These are phyloP conservation scores for Colletotrichum costaricense DNA, from an alignment of 2,329 filamentous ascomycete genomes.

Conservation along the genomic window DNA sequence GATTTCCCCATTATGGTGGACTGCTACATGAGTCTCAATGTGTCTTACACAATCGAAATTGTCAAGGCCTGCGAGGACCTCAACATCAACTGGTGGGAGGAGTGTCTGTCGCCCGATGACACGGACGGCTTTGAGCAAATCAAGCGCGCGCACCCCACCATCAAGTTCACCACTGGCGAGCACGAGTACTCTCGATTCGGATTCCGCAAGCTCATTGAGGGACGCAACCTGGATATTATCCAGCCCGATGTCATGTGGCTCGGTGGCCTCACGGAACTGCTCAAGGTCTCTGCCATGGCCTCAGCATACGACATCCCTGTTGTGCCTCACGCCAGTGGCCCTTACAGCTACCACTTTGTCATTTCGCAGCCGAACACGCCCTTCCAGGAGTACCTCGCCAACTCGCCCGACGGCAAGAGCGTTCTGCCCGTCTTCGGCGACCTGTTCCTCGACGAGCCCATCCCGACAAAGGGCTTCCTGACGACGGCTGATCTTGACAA, in stretches of 20 bases:
- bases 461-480: conserved; percentile 84
- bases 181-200: conserved; percentile 96
- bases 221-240: conserved; percentile 91
- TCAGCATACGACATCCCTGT: conserved; percentile 95
- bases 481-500: conserved; percentile 84
- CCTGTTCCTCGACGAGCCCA: conserved; percentile 90
- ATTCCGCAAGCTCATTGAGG: conserved; percentile 93
- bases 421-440: conserved; percentile 94
- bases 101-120: conserved; percentile 91
- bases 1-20: conserved; percentile 96
- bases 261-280: conserved; percentile 89
- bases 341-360: conserved; percentile 97
- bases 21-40: conserved; percentile 97
- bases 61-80: conserved; percentile 85
- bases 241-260: conserved; percentile 99
- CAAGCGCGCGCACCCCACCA: conserved; percentile 88
- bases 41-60: conserved; percentile 91
- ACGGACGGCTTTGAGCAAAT: conserved; percentile 90
- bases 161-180: conserved; percentile 96
- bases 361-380: conserved; percentile 92
- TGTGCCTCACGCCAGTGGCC: conserved; percentile 92
- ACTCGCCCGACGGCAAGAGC: conserved; percentile 89
- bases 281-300: conserved; percentile 89
- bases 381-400: conserved; percentile 96
- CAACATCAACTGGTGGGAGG: conserved; percentile 97